Evolutionary conservation across 164 flowering plant genomes (phyloP), one percentile per base, ranked within the genome.

Genomic region (Akebia trifoliata): DNA sequence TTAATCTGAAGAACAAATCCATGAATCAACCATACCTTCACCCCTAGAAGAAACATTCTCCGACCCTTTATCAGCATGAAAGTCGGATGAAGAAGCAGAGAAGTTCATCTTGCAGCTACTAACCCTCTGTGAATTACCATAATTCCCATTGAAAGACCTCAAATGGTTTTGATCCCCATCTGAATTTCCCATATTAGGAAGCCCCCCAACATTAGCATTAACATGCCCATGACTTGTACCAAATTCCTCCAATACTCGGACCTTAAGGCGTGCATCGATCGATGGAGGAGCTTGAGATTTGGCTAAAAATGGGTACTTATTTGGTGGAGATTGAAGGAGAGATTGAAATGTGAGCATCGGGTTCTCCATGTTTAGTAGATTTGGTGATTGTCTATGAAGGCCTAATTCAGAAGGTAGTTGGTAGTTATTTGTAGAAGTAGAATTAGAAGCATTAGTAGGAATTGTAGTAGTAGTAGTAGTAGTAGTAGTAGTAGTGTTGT

Each of bases 1-100:
- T 32, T 65, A 66, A 43, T 81, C 83, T 8, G 81, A 67, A 60
- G 76, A 80, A 69, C 82, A 78, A 60, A 80, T 78, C 84, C 84
- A 82, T 6, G 81, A 75, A 66, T 78, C 84, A 39, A 80, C 77
- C 47, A 74, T 78, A 51, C 81, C 82, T 67, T 76, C 81, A 54
- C 76, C 80, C 26, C 83, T 80, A 0, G 80, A 56, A 9, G 75
- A 26, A 28, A 43, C 76, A 55, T 63, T 76, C 67, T 76, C 84
- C 38, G 71, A 39, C 6, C 73, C 73, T 69, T 78, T 79, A 4
- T 74, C 76, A 1, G 61, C 55, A 35, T 70, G 64, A 40, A 73
- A 71, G 49, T 63, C 76, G 10, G 76, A 54, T 6, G 74, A 64
- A 8, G 72, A 32, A 14, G 64, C 56, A 4, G 81, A 35, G 44